These are phyloP conservation scores for Saururus chinensis DNA, from an alignment of 164 flowering plant species.

Conservation along the genomic window DNA sequence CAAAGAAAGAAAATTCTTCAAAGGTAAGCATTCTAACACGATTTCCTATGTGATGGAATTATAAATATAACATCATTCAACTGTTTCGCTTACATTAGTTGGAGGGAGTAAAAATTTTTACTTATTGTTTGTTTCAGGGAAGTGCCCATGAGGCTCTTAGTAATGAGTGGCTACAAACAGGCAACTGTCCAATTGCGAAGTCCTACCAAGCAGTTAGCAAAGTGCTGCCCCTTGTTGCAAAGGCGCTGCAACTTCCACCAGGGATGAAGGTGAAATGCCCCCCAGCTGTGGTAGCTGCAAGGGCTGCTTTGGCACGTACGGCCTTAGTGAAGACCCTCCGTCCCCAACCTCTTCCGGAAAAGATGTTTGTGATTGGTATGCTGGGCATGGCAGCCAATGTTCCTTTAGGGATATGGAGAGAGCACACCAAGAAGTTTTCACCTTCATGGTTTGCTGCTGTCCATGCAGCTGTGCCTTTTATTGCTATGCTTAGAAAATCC, in stretches of 20 bases:
- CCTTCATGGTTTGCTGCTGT: slow-evolving; percentile 74
- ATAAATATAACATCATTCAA: not conserved
- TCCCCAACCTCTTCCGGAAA: slow-evolving; percentile 60
- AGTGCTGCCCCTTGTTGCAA: slow-evolving; percentile 69
- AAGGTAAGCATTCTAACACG: slow-evolving; percentile 26
- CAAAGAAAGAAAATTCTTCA: slow-evolving; percentile 51
- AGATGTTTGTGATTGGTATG: slow-evolving; percentile 52
- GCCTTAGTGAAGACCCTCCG: slow-evolving; percentile 60
- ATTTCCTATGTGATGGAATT: not conserved
- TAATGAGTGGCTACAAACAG: slow-evolving; percentile 64
- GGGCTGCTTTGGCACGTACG: slow-evolving; percentile 74
- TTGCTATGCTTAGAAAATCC: slow-evolving; percentile 71
- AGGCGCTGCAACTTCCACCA: slow-evolving; percentile 52
- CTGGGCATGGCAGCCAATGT: slow-evolving; percentile 82
- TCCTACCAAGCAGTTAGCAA: slow-evolving; percentile 60
- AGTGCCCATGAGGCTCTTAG: slow-evolving; percentile 56
- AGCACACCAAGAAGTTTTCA: slow-evolving; percentile 76
- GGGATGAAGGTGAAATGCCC: slow-evolving; percentile 69
- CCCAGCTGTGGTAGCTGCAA: slow-evolving; percentile 68
- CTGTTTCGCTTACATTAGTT: not conserved
- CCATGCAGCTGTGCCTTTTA: slow-evolving; percentile 90
- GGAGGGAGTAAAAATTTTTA: no score
- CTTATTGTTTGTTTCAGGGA: slow-evolving; percentile 21
- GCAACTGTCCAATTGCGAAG: slow-evolving; percentile 85
- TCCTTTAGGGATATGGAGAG: slow-evolving; percentile 78